Percentiles rank a stretch among this genome's conserved stretches.
phyloP scores from a whole-genome alignment of 2,329 filamentous ascomycete species.

The Exophiala xenobiotica region DNA sequence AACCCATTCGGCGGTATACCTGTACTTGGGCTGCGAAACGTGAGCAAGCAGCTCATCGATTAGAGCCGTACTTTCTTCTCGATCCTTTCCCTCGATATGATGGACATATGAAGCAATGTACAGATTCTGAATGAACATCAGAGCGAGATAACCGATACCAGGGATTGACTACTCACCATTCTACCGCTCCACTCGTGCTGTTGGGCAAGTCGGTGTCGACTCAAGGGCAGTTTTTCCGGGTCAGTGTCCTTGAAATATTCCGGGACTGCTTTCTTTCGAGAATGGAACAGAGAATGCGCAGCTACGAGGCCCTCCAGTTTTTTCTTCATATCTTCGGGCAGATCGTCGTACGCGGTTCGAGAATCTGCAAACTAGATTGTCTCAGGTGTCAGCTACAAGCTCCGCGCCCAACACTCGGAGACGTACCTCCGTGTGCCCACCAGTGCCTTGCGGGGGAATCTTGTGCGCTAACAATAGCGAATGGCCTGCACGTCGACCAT shows the following conservation, averaged over 20 bases:
- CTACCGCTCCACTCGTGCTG: slow-evolving; percentile 4
- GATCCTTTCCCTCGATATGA: slow-evolving; percentile 4
- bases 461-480: not conserved
- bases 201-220: slow-evolving; percentile 7
- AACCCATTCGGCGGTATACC: slow-evolving; percentile 1
- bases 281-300: slow-evolving; percentile 2
- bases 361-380: slow-evolving; percentile 5
- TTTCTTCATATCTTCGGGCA: not conserved
- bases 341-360: slow-evolving; percentile 8
- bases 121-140: no score
- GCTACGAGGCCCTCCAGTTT: not conserved
- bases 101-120: slow-evolving; percentile 9
- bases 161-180: no score
- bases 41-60: slow-evolving; percentile 4
- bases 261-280: slow-evolving; percentile 1
- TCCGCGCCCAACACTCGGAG: no score
- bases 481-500: not conserved
- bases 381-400: no score
- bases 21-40: slow-evolving; percentile 3
- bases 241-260: slow-evolving; percentile 5
- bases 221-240: not conserved
- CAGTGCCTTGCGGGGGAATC: slow-evolving; percentile 2
- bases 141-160: no score
- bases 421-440: slow-evolving; percentile 7
- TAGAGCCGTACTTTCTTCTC: slow-evolving; percentile 1